Conservation (phyloP, 2,329 filamentous ascomycete genomes). For the Nannizziopsis arthrosporioides region DNA sequence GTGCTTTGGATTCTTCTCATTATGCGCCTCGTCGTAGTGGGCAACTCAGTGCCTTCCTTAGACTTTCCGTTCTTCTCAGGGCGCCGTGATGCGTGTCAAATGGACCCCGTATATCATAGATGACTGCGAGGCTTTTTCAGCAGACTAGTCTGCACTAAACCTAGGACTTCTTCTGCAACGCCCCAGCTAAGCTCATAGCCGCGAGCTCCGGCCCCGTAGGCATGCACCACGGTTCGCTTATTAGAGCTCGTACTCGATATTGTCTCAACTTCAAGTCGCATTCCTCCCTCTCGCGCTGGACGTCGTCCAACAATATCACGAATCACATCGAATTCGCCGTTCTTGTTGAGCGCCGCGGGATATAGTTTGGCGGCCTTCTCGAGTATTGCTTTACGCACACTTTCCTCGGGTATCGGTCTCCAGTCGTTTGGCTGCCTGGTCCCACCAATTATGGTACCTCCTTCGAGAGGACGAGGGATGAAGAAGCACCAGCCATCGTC, state of each 20-base stretch:
- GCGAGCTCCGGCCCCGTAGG: slow-evolving; percentile 50
- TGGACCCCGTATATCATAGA: slow-evolving; percentile 3
- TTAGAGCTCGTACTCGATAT: slow-evolving; percentile 15
- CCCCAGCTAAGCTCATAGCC: slow-evolving; percentile 53
- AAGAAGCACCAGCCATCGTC: slow-evolving; percentile 54
- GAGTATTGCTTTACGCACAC: slow-evolving; percentile 41
- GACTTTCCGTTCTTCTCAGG: slow-evolving; percentile 1
- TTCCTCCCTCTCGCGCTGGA: slow-evolving; percentile 35
- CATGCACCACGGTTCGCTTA: slow-evolving; percentile 36
- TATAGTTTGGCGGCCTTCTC: slow-evolving; percentile 31
- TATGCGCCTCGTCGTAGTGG: not conserved
- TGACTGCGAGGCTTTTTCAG: not conserved
- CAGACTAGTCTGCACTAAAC: slow-evolving; percentile 27
- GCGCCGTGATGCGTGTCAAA: not conserved
- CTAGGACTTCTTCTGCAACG: slow-evolving; percentile 41
- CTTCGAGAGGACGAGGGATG: slow-evolving; percentile 49
- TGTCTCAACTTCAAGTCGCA: slow-evolving; percentile 44
- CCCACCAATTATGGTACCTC: slow-evolving; percentile 55
- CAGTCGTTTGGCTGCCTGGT: slow-evolving; percentile 52
- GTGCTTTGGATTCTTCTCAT: not conserved
- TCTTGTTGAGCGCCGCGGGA: slow-evolving; percentile 28
- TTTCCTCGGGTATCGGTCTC: slow-evolving; percentile 39
- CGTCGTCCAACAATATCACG: slow-evolving; percentile 38
- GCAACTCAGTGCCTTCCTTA: not conserved
- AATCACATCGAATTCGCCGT: slow-evolving; percentile 33